Base-by-base conservation (phyloP, 164 flowering plant genomes). In the grape (Vitis vinifera) region DNA sequence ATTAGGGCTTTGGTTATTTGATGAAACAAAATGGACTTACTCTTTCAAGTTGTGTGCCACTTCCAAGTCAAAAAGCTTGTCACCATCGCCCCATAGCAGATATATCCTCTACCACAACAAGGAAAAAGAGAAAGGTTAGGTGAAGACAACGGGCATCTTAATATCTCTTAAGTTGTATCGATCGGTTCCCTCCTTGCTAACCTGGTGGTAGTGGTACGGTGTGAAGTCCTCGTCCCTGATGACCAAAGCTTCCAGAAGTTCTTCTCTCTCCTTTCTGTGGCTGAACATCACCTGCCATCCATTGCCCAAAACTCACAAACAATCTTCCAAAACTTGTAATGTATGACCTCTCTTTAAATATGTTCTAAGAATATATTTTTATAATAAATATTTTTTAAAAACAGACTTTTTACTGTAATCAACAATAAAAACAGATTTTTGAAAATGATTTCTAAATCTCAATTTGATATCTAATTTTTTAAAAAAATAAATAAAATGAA, bases 181-280 rank as follows among this genome's bases (percentile, higher is more conserved):
- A 23, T 23, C 27, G 27, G 27, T 23, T 23, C 27, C 27, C 27
- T 23, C 27, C 27, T 6, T 23, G 47, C 65, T 7, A 55, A 59
- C 75, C 75, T 72, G 75, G 0, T 59, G 37, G 51, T 23, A 72
- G 12, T 57, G 51, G 17, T 51, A 60, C 8, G 61, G 13, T 1
- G 1, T 66, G 55, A 69, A 19, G 14, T 69, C 68, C 4, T 78
- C 57, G 51, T 75, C 76, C n/a, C 56, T 64, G 29, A 62, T 16
- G 57, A 76, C 76, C 49, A 74, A 44, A 63, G 72, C 83, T 49
- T 78, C 68, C 4, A 76, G 62, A 1, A 81, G 77, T 66, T 81
- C 79, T 19, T 14, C 71, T 65, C 44, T 78, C 67, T 81, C 79
- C 68, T 73, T 73, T 50, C 76, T 73, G 66, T 78, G 44, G 62